Percentiles rank a stretch among this genome's conserved stretches.
phyloP scores from a whole-genome alignment of 225 moss, liverwort and hornwort species.

The Physcomitrellopsis africana region DNA sequence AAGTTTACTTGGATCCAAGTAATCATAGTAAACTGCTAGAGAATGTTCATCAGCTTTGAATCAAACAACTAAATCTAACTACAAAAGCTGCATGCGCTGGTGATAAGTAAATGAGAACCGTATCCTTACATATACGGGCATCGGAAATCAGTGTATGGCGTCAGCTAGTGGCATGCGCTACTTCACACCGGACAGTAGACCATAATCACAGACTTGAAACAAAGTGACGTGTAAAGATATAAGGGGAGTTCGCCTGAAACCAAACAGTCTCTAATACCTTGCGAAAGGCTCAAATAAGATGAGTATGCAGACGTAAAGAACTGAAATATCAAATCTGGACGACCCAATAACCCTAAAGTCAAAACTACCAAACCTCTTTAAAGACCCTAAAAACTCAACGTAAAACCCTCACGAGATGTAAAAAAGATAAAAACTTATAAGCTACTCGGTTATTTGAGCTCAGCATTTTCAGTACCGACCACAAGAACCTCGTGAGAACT shows the following conservation, averaged over 20 bases:
- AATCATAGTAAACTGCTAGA: no score
- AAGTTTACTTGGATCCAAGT: no score
- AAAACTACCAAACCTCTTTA: background rate
- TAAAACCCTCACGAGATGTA: slow-evolving; percentile 18
- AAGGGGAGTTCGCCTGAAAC: no score
- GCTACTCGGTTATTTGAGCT: background rate
- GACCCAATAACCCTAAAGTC: slow-evolving; percentile 39
- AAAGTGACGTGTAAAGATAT: no score
- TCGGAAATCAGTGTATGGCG: background rate
- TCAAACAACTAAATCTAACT: no score
- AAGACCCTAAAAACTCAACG: background rate
- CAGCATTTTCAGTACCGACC: background rate
- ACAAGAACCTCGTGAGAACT: background rate
- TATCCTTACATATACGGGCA: background rate
- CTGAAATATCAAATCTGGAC: slow-evolving; percentile 5
- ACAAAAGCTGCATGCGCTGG: background rate
- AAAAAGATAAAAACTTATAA: background rate
- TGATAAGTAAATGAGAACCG: no score
- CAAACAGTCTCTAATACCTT: no score
- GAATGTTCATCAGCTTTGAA: no score
- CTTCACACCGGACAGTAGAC: background rate
- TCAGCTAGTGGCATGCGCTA: background rate
- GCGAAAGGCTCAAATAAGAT: no score
- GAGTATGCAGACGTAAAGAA: background rate
- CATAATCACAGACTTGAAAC: no score